Evolutionary conservation across 2,329 filamentous ascomycete species (phyloP).

Genomic region (Aspergillus fijiensis): DNA sequence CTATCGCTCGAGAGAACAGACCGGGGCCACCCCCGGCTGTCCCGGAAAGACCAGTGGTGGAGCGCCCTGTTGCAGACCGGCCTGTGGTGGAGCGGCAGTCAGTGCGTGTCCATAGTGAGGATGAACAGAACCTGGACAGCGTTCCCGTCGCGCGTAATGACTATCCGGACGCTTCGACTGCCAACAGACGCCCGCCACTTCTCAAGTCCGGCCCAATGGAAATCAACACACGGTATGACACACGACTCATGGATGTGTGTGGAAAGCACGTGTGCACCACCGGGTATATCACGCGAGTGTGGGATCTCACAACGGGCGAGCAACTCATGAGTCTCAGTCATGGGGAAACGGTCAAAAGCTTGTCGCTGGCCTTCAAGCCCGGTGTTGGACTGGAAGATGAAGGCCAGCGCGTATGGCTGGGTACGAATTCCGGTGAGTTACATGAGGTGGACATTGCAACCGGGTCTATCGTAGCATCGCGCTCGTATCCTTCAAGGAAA

Average conservation of each 20-base stretch:
- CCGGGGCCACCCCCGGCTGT: constrained; percentile 19
- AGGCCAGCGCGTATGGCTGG: constrained; percentile 81
- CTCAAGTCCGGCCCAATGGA: constrained; percentile 71
- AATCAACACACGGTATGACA: constrained; percentile 82
- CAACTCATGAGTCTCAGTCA: constrained; percentile 77
- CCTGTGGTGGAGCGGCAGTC: constrained; percentile 23
- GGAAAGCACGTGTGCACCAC: constrained; percentile 84
- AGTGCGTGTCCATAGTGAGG: constrained; percentile 51
- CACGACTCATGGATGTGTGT: constrained; percentile 80
- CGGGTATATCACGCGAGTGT: constrained; percentile 82
- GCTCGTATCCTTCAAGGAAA: constrained; percentile 71
- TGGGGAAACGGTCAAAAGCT: constrained; percentile 79
- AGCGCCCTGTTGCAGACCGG: constrained; percentile 25
- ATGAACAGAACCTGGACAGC: constrained; percentile 50
- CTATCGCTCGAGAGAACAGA: constrained; percentile 29
- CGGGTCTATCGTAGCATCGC: constrained; percentile 68
- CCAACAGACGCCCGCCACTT: constrained; percentile 79
- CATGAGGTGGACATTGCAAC: constrained; percentile 81
- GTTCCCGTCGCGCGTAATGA: constrained; percentile 56
- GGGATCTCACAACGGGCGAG: constrained; percentile 81
- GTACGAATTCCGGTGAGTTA: constrained; percentile 82
- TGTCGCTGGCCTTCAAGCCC: constrained; percentile 82
- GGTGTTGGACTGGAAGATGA: constrained; percentile 74
- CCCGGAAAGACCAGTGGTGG: constrained; percentile 23
- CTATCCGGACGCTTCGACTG: constrained; percentile 80